Evolutionary conservation across 2,329 filamentous ascomycete genomes (phyloP).

Genomic region (Pseudogymnoascus sp.): DNA sequence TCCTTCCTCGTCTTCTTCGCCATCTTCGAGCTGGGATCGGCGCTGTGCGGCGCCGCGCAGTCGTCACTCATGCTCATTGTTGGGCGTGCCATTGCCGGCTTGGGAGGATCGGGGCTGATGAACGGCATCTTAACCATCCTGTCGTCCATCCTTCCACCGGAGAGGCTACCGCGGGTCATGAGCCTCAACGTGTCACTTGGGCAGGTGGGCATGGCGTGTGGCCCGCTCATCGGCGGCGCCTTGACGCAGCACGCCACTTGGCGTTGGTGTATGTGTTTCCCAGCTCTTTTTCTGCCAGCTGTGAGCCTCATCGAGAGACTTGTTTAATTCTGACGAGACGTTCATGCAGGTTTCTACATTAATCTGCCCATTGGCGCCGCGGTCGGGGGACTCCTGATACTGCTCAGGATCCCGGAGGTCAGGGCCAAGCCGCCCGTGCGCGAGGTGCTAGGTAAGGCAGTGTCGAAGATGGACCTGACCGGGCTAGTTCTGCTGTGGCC

Average conservation of each 20-base stretch:
- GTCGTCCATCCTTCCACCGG: conserved; percentile 27
- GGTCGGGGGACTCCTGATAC: conserved; percentile 28
- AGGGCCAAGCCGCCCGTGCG: not conserved
- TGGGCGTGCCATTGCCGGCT: conserved; percentile 45
- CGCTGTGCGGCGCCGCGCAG: conserved; percentile 44
- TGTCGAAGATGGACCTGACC: conserved; percentile 26
- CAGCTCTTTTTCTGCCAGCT: not conserved
- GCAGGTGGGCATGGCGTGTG: not conserved
- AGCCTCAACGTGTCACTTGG: not conserved
- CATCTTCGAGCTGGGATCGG: conserved; percentile 48
- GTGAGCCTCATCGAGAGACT: not conserved
- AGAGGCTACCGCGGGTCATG: not conserved
- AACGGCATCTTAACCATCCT: conserved; percentile 47
- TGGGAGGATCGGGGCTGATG: conserved; percentile 41
- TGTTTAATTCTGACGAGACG: not conserved
- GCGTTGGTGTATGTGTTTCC: conserved; percentile 27
- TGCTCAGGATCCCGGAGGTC: conserved; percentile 28
- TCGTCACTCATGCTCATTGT: conserved; percentile 46
- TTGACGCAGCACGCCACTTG: conserved; percentile 31
- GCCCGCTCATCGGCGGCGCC: conserved; percentile 30
- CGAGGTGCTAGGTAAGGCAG: not conserved
- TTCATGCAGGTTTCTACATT: conserved; percentile 27
- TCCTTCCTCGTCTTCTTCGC: conserved; percentile 33
- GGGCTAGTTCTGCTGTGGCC: conserved; percentile 29
- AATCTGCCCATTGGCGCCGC: conserved; percentile 34